Evolutionary conservation across 78 protist species (phyloP).

Genomic region (Dictyostelium firmibasis): DNA sequence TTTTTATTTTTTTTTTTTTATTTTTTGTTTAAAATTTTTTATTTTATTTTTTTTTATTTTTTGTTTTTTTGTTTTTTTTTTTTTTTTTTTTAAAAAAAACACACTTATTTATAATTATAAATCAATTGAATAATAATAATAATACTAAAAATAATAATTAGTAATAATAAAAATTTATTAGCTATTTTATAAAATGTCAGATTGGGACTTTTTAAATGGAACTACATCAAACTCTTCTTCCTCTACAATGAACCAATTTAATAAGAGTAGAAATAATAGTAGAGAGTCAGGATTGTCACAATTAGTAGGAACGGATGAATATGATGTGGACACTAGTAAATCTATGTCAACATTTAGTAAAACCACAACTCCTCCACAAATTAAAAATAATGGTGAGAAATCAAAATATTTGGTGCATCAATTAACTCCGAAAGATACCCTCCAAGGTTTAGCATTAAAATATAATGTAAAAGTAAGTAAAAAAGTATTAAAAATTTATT

Average conservation of each 20-base stretch:
- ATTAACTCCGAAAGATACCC: constrained; percentile 41
- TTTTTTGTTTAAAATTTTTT: too few species aligned
- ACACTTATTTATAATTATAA: too few species aligned
- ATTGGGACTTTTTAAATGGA: constrained; percentile 12
- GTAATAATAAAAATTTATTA: neutral
- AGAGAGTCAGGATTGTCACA: constrained; percentile 13
- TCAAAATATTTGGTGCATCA: constrained; percentile 21
- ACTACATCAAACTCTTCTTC: constrained; percentile 25
- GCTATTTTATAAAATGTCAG: neutral
- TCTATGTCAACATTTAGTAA: neutral
- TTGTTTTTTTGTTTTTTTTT: too few species aligned
- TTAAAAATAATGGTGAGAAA: neutral
- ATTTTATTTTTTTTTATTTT: too few species aligned
- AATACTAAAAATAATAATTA: neutral
- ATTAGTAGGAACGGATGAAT: neutral
- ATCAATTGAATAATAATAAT: too few species aligned
- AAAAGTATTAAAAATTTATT: neutral
- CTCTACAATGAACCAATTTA: neutral
- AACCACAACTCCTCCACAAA: neutral
- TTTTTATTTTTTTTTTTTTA: too few species aligned
- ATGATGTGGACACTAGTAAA: neutral
- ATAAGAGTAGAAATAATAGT: neutral
- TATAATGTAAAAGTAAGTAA: constrained; percentile 28
- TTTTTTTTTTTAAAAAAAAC: neutral
- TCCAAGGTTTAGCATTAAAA: constrained; percentile 58